Evolutionary conservation across 2,329 filamentous ascomycete species (phyloP).

Genomic region (Colletotrichum coccodes): DNA sequence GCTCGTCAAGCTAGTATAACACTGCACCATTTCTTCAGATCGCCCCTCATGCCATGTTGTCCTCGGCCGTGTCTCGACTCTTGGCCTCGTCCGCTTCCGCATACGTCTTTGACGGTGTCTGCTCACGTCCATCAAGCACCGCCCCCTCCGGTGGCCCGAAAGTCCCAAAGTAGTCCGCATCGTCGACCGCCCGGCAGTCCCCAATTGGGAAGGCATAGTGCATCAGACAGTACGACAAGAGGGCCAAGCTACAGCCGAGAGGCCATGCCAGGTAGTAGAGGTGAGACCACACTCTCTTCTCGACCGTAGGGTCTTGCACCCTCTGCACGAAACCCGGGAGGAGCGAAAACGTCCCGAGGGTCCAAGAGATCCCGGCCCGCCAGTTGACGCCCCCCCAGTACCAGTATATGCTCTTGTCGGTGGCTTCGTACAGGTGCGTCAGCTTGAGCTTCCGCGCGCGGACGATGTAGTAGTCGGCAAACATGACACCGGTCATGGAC

Average conservation of each 20-base stretch:
- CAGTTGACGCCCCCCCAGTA: slow-evolving; percentile 37
- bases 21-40: not conserved
- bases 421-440: slow-evolving; percentile 44
- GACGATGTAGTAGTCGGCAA: slow-evolving; percentile 46
- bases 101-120: not conserved
- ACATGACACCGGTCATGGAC: slow-evolving; percentile 49
- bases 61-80: not conserved
- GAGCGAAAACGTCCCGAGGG: slow-evolving; percentile 35
- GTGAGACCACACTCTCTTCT: slow-evolving; percentile 39
- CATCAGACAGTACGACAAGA: slow-evolving; percentile 33
- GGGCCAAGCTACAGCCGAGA: slow-evolving; percentile 36
- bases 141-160: slow-evolving; percentile 33
- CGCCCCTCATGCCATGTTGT: not conserved
- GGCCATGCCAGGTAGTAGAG: slow-evolving; percentile 41
- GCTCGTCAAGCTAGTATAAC: not conserved
- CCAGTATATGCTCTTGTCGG: slow-evolving; percentile 36
- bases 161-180: slow-evolving; percentile 40
- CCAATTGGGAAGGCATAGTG: slow-evolving; percentile 36
- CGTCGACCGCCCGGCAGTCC: slow-evolving; percentile 35
- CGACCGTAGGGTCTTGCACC: slow-evolving; percentile 28
- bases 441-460: slow-evolving; percentile 46
- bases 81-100: not conserved
- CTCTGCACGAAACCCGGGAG: slow-evolving; percentile 38
- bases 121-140: slow-evolving; percentile 2
- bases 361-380: slow-evolving; percentile 35